These are phyloP conservation scores for Pseudocercospora pini-densiflorae DNA, from an alignment of 2,329 filamentous ascomycete species.

Conservation along the genomic window DNA sequence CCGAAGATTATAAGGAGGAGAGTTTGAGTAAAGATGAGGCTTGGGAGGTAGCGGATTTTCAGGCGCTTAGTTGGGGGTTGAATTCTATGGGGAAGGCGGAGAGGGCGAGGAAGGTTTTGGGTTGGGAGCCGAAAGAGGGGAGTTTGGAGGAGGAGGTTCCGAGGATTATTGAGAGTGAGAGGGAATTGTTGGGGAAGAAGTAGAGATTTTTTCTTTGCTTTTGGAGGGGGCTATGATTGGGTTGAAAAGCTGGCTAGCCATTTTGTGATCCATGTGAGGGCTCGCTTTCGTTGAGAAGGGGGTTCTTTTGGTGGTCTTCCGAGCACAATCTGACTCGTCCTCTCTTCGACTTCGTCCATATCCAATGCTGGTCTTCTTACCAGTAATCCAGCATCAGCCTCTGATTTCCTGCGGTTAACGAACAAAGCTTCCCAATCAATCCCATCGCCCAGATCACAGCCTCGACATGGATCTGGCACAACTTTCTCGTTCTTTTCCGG, in stretches of 20 bases:
- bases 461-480: conserved; percentile 2
- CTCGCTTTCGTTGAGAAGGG: neutral
- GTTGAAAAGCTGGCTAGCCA: neutral
- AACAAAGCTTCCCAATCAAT: neutral
- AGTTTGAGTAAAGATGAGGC: conserved; percentile 56
- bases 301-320: neutral
- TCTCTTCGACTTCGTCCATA: neutral
- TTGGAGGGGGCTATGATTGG: neutral
- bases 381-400: neutral
- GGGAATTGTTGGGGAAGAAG: conserved; percentile 18
- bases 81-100: conserved; percentile 63
- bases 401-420: neutral
- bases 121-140: conserved; percentile 59
- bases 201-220: neutral
- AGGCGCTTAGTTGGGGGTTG: conserved; percentile 61
- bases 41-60: conserved; percentile 52
- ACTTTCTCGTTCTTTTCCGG: conserved; percentile 8
- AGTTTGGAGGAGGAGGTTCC: conserved; percentile 36
- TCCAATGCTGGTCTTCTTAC: neutral
- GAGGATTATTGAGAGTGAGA: conserved; percentile 38
- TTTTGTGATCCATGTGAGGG: neutral
- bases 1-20: conserved; percentile 57
- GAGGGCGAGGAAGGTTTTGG: conserved; percentile 62
- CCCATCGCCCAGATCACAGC: neutral
- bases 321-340: neutral